Evolutionary conservation across 2,329 filamentous ascomycete species (phyloP).

Genomic region (Incumbomyces lentus): DNA sequence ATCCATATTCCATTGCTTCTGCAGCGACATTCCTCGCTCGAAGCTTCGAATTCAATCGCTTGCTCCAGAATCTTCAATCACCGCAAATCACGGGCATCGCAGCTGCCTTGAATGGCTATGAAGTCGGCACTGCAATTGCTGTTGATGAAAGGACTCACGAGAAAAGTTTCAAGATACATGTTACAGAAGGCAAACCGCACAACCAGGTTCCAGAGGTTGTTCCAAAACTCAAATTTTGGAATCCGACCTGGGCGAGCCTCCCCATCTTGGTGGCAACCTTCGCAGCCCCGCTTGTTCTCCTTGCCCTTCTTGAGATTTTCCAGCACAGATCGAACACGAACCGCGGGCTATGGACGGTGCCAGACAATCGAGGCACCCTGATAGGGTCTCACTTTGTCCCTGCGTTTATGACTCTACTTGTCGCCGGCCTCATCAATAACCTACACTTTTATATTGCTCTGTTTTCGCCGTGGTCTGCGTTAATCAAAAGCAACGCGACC

Average conservation of each 20-base stretch:
- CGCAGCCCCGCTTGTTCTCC: slow-evolving; percentile 17
- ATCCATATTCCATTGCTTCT: slow-evolving; percentile 19
- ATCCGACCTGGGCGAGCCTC: slow-evolving; percentile 15
- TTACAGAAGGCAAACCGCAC: slow-evolving; percentile 16
- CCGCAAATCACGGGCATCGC: slow-evolving; percentile 15
- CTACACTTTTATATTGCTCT: slow-evolving; percentile 20
- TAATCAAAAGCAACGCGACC: slow-evolving; percentile 13
- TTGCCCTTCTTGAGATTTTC: slow-evolving; percentile 16
- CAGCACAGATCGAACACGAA: slow-evolving; percentile 19
- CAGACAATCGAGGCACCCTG: slow-evolving; percentile 16
- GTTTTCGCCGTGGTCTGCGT: slow-evolving; percentile 17
- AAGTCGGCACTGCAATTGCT: slow-evolving; percentile 20
- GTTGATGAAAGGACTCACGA: slow-evolving; percentile 12
- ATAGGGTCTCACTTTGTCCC: slow-evolving; percentile 26
- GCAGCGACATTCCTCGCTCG: slow-evolving; percentile 15
- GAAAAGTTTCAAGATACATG: slow-evolving; percentile 18
- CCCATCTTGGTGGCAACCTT: slow-evolving; percentile 15
- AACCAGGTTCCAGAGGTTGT: slow-evolving; percentile 6
- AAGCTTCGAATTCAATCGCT: slow-evolving; percentile 18
- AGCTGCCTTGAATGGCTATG: slow-evolving; percentile 16
- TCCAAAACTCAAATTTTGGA: slow-evolving; percentile 15
- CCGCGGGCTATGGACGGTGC: slow-evolving; percentile 20
- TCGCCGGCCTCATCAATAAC: slow-evolving; percentile 18
- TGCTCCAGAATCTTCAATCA: slow-evolving; percentile 13
- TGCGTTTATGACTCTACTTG: slow-evolving; percentile 17